phyloP scores from a whole-genome alignment of 2,329 filamentous ascomycete species.

The Talaromyces sp. region DNA sequence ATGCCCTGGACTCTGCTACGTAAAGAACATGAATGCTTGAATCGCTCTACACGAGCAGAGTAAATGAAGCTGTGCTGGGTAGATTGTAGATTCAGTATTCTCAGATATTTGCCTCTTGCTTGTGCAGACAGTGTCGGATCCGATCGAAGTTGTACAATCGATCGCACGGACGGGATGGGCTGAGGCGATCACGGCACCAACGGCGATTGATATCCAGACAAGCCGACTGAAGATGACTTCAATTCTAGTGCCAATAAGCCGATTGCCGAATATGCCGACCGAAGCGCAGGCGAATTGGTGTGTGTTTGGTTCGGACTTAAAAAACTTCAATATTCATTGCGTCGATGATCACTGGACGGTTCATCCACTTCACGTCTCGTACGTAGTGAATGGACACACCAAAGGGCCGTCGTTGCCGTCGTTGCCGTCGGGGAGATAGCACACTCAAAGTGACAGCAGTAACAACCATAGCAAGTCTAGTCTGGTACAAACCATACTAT shows the following conservation, averaged over 20 bases:
- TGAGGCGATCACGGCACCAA: conserved; percentile 4
- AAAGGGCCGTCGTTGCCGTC: conserved; percentile 2
- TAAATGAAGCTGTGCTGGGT: neutral
- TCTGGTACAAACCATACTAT: neutral
- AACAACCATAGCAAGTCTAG: neutral
- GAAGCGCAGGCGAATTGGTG: neutral
- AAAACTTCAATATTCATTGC: neutral
- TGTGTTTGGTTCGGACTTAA: neutral
- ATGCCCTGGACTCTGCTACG: too few species aligned
- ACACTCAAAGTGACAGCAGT: neutral
- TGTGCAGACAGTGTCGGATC: neutral
- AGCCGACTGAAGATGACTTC: neutral
- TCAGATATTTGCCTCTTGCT: neutral
- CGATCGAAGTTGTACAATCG: neutral
- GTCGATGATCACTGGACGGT: neutral
- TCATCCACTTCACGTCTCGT: neutral
- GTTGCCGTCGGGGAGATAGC: conserved; percentile 9
- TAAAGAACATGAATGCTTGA: too few species aligned
- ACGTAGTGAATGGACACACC: neutral
- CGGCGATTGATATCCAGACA: neutral
- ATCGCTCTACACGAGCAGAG: neutral
- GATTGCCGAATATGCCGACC: neutral
- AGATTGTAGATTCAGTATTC: too few species aligned
- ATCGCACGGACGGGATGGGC: neutral
- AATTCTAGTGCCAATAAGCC: neutral